Base-by-base conservation (phyloP, 352 stramenopile genomes). In the Phytophthora citricola region DNA sequence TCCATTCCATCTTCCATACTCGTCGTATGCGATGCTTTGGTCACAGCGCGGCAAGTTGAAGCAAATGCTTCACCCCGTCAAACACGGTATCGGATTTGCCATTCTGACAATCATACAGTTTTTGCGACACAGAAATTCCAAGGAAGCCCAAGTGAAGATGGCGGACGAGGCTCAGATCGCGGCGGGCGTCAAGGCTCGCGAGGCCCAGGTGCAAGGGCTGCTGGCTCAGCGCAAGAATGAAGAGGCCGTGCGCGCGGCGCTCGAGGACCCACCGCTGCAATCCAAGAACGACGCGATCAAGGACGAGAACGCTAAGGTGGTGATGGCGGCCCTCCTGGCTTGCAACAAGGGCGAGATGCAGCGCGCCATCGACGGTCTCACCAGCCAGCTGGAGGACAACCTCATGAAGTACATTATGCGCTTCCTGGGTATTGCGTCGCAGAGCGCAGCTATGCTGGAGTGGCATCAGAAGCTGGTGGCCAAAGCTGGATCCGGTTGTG, bases 381-480 rank as follows among this genome's bases (percentile, higher is more conserved):
- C 48, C 31, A 79, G 67, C 14, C 75, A 91, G 34, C 62, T 86
- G 48, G 86, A 94, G 58, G 91, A 97, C 66, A 78, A 66, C 7
- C 76, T 97, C 31, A 93, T 97, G 85, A 97, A 97, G 73, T 97
- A 97, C 69, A 66, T 97, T 31, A 89, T 90, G 78, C 84, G 87
- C 45, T 89, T 94, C 39, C 67, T 97, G 17, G 81, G 70, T 2
- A 71, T 92, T 26, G 71, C 89, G 22, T 79, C 80, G 57, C 87
- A 95, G 71, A 96, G 90, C 69, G 84, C 87, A 1, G 60, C 69
- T 8, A 87, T 97, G 44, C 75, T 97, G 36, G 90, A 96, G 40
- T 97, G 91, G 91, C 85, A 97, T 68, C 86, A 91, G 63, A 93
- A 95, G 62, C 80, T 97, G 40, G 71, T 79, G 32, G 77, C 76